Conservation (phyloP, 2,329 filamentous ascomycete genomes). For the Pseudophaeomoniella oleicola region DNA sequence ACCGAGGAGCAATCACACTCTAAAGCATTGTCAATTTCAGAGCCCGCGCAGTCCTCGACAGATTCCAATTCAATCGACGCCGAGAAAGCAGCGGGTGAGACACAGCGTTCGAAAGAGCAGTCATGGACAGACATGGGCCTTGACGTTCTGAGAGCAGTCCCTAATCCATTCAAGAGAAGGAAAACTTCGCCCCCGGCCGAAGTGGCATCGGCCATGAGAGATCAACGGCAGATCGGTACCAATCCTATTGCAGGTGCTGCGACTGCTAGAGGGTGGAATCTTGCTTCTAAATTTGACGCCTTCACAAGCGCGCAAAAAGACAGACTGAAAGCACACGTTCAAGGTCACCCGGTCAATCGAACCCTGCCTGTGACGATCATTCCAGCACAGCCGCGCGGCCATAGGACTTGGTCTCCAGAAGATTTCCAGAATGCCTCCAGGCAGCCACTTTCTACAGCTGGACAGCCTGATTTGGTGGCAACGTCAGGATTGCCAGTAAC, state of each 20-base stretch:
- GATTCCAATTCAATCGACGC: constrained; percentile 2
- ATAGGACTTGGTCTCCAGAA: constrained; percentile 40
- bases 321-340: constrained; percentile 21
- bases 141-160: constrained; percentile 34
- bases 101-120: constrained; percentile 11
- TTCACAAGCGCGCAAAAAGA: constrained; percentile 35
- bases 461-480: not conserved
- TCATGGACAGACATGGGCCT: constrained; percentile 11
- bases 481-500: too few relatives aligned
- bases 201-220: constrained; percentile 40
- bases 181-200: constrained; percentile 45
- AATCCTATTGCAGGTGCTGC: constrained; percentile 14
- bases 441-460: not conserved
- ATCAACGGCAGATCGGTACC: constrained; percentile 14
- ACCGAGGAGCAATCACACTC: constrained; percentile 15
- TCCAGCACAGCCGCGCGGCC: constrained; percentile 39
- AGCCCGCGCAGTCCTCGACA: constrained; percentile 3
- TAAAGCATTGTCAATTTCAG: constrained; percentile 4
- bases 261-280: constrained; percentile 27
- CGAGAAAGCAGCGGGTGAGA: constrained; percentile 10
- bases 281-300: constrained; percentile 30
- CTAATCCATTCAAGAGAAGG: constrained; percentile 44
- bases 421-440: constrained; percentile 14
- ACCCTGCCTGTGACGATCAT: constrained; percentile 44
- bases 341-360: constrained; percentile 19